Evolutionary conservation across 2,329 filamentous ascomycete species (phyloP), one percentile per base, ranked within the genome.

Genomic region (Ceratocystiopsis sp.): DNA sequence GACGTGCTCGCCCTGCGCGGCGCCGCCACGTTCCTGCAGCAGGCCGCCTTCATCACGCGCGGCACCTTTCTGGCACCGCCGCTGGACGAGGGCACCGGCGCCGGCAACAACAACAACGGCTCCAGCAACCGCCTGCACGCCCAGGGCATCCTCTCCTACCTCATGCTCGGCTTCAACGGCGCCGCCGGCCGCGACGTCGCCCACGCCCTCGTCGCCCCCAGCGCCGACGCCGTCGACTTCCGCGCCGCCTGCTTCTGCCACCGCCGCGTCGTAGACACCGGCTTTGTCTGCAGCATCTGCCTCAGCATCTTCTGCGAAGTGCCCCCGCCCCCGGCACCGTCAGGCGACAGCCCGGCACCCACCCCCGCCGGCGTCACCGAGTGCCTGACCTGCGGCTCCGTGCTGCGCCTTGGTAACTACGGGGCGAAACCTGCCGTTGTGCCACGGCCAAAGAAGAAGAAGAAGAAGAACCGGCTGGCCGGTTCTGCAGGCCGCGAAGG

Each of bases 181-280:
- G 46, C 45, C 10, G 48, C 48, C 15, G 58, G 53, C 14, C 46
- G 50, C 42, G 46, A 52, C 35, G 44, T 49, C 41, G 35, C 54
- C 53, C 25, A 49, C 49, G 21, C 50, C 42, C 65, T 98, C 37
- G 71, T 94, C 37, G 66, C 80, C 5, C 87, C 91, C 0, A 84
- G 82, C 9, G 79, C 84, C 35, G 82, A 87, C 44, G 78, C 81
- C 38, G 86, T 98, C 37, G 93, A 98, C 62, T 98, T 98, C 59
- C 77, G 91, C 37, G 89, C 93, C n/a, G 91, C 91, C 4, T 98
- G 91, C 58, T 98, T 98, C 64, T 98, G 91, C 58, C 91, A 98
- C 62, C 73, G 89, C 41, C 76, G 75, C 34, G 85, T 96, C 17
- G 80, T 98, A 37, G 85, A 95, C 60, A 76, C 87, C 2, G 91